Evolutionary conservation across 2,329 filamentous ascomycete genomes (phyloP), one percentile per base, ranked within the genome.

Genomic region (Aspergillus latus): DNA sequence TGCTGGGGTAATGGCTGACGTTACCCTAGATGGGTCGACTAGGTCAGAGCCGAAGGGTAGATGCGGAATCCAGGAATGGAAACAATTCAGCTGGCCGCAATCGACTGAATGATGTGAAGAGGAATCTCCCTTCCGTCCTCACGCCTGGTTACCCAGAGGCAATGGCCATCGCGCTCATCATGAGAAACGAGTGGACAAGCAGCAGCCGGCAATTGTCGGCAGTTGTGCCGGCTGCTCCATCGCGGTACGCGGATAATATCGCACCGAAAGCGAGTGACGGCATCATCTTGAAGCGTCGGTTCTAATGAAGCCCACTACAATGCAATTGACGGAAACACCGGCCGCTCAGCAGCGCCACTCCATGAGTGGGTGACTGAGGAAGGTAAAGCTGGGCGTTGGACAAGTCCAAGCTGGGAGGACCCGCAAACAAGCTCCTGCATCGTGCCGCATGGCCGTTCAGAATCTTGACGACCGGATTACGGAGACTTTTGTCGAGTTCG

Each of bases 381-480:
- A 10, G 57, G 46, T 6, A 49, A 46, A 34, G 15, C 49, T 29
- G 57, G 53, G 28, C 53, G 49, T 21, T 53, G 49, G 34, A 40
- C 53, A 26, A 57, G 16, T 3, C 46, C 54, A 7, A 47, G 32
- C 36, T 59, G 57, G 57, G 45, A 29, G 28, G 28, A 9, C 5
- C 57, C 53, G 15, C 57, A 59, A 43, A 42, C 6, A 2, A 43
- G 56, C 5, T 59, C 57, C 3, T 36, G 44, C 28, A 36, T 59
- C 13, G 55, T 16, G 28, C 26, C 57, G 29, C 57, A 53, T 29
- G 57, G 57, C 30, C 54, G 57, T 3, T 49, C 53, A 8, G 9
- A 56, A 59, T 34, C 28, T 53, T 13, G 28, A 53, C 13, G 57
- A 59, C 39, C 53, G 54, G n/a, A 37, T 59, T 9, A 59, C 45